Conservation (phyloP, 257 asterid genomes). For the Anisodus tanguticus region DNA sequence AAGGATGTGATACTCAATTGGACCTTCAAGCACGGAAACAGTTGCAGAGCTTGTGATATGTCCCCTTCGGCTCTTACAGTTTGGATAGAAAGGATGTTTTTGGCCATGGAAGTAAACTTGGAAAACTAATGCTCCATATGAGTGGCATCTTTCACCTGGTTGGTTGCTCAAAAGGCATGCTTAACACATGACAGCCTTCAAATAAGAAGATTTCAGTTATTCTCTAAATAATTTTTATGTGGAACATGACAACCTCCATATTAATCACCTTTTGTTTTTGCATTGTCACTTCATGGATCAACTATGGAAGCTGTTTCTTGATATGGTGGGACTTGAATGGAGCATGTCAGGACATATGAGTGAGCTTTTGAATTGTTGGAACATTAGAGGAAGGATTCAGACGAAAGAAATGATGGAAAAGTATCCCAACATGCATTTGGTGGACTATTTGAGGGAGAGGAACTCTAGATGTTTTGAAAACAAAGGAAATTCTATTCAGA, state of each 20-base stretch:
- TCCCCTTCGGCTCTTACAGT: not conserved
- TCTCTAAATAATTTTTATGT: not conserved
- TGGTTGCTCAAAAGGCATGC: not conserved
- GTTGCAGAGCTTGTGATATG: not conserved
- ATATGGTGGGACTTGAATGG: not conserved
- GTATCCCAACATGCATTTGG: not conserved
- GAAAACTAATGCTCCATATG: not conserved
- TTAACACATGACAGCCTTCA: not conserved
- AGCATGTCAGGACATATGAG: not conserved
- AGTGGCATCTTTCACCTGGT: not conserved
- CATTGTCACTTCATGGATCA: not conserved
- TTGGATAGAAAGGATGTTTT: not conserved
- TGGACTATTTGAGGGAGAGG: not conserved
- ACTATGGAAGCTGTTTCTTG: not conserved
- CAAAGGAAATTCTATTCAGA: not conserved
- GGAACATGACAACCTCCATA: not conserved
- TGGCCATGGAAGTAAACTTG: no score
- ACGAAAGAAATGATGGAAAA: not conserved
- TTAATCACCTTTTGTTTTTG: not conserved
- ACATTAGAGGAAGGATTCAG: not conserved
- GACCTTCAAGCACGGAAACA: not conserved
- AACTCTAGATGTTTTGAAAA: not conserved
- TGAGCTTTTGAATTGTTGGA: not conserved
- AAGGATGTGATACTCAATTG: slow-evolving; percentile 7
- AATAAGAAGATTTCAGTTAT: not conserved